Evolutionary conservation across 2,329 filamentous ascomycete genomes (phyloP).

Genomic region (Colletotrichum kahawae): DNA sequence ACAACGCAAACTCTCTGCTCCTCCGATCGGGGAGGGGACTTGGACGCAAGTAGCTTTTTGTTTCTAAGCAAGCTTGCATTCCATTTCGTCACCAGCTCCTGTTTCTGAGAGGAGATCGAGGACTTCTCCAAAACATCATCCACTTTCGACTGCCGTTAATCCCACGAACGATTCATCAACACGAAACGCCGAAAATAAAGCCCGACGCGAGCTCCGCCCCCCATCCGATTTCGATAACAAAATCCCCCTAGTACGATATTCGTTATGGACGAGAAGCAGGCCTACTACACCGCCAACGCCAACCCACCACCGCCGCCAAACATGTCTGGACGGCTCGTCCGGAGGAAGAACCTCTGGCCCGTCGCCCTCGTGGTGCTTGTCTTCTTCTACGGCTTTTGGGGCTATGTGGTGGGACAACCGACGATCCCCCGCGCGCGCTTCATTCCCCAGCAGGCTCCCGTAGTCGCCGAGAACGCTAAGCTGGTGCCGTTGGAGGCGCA

Average conservation of each 20-base stretch:
- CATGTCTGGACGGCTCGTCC: neutral
- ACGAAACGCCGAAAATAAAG: neutral
- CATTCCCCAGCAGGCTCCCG: slow-evolving; percentile 1
- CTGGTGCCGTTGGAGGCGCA: slow-evolving; percentile 87
- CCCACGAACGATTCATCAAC: neutral
- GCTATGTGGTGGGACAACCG: neutral
- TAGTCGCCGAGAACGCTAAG: slow-evolving; percentile 1
- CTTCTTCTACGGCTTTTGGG: slow-evolving; percentile 16
- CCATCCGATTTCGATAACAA: neutral
- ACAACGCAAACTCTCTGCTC: neutral
- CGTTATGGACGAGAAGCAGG: slow-evolving; percentile 23
- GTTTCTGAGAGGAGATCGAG: neutral
- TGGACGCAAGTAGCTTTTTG: neutral
- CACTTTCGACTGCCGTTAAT: neutral
- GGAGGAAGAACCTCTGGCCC: slow-evolving; percentile 1
- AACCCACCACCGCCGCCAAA: neutral
- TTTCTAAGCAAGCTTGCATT: neutral
- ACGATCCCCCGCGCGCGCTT: neutral
- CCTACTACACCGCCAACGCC: neutral
- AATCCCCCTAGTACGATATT: neutral
- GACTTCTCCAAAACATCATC: neutral
- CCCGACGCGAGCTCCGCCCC: neutral
- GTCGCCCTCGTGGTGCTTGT: neutral
- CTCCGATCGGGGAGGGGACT: neutral
- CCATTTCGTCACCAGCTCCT: neutral